phyloP scores from a whole-genome alignment of 192 early-diverging fungal genomes.

The Backusella westeae region DNA sequence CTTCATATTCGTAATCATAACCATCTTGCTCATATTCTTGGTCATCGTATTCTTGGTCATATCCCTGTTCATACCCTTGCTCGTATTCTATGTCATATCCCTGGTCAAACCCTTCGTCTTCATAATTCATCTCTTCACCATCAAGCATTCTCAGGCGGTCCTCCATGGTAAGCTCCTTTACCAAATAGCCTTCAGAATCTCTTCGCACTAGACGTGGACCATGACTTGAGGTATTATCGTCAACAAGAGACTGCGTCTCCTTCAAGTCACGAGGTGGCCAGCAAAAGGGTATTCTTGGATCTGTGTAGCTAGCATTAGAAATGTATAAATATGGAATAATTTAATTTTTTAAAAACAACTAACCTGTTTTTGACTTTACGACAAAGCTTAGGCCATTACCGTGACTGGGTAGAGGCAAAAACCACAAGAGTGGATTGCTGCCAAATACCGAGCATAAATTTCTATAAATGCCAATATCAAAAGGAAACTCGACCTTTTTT shows the following conservation, averaged over 20 bases:
- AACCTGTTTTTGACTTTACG: conserved; percentile 47
- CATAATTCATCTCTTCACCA: background rate
- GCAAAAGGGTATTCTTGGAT: conserved; percentile 15
- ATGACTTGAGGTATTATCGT: background rate
- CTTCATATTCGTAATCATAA: background rate
- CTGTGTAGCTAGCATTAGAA: conserved; percentile 11
- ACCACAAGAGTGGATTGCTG: conserved; percentile 61
- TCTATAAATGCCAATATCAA: conserved; percentile 68
- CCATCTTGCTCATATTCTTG: background rate
- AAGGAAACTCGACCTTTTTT: conserved; percentile 63
- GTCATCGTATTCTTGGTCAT: background rate
- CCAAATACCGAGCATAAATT: conserved; percentile 81
- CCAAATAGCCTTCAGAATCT: conserved; percentile 41
- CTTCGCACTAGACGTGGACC: conserved; percentile 25
- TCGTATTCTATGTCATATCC: background rate
- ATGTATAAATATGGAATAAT: conserved; percentile 1
- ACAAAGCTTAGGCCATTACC: conserved; percentile 71
- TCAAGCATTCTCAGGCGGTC: conserved; percentile 30
- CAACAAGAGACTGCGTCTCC: conserved; percentile 7
- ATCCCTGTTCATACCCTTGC: background rate
- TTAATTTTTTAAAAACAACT: background rate
- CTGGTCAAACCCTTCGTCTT: background rate
- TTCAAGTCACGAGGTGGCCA: conserved; percentile 37
- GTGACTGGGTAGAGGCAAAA: conserved; percentile 52
- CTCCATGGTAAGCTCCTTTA: conserved; percentile 33